Evolutionary conservation across 2,329 filamentous ascomycete species (phyloP), one percentile per base, ranked within the genome.

Genomic region (Amphichorda felina): DNA sequence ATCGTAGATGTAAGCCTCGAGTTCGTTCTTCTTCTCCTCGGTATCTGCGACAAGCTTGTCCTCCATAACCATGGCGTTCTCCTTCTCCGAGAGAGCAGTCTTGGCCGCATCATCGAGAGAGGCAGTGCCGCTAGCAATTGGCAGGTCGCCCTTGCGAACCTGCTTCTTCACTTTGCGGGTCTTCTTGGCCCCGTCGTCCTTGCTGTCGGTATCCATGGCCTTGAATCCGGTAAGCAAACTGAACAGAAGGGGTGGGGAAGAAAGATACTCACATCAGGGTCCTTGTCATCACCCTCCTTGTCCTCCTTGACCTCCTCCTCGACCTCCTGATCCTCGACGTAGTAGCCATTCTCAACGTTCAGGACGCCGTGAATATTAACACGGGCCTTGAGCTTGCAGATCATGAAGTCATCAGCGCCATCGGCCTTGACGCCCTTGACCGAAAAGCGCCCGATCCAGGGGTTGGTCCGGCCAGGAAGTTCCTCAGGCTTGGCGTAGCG

Each of bases 21-120:
- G 83, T 66, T 96, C 89, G 69, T 98, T 98, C 85, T 96, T 98
- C 78, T 94, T 94, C 70, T 96, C 87, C 58, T 96, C 91, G 26
- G 91, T 98, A 60, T 96, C 91, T 49, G 84, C 85, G 38, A 98
- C 88, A 39, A 96, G 80, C 75, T 96, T 98, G 68, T 98, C 91
- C 63, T 95, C 87, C 77, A 94, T 89, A 49, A 87, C 77, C 91
- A 98, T 96, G 49, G 78, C 58, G 46, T 79, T 72, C 66, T 98
- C 91, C 59, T 80, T 79, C 72, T 98, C 91, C 34, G 70, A 62
- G 45, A 79, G 68, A n/a, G 67, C 53, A 41, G 77, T 65, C 70
- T 83, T 89, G 54, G 66, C 56, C 13, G 68, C 49, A 34, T 74
- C 59, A 42, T 94, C 87, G 38, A 95, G 71, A 26, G 86, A 82